Percentiles rank a stretch among this genome's conserved stretches.
Evolutionary conservation across 257 asterid species (phyloP).

Genomic region (Eustoma russellianum): DNA sequence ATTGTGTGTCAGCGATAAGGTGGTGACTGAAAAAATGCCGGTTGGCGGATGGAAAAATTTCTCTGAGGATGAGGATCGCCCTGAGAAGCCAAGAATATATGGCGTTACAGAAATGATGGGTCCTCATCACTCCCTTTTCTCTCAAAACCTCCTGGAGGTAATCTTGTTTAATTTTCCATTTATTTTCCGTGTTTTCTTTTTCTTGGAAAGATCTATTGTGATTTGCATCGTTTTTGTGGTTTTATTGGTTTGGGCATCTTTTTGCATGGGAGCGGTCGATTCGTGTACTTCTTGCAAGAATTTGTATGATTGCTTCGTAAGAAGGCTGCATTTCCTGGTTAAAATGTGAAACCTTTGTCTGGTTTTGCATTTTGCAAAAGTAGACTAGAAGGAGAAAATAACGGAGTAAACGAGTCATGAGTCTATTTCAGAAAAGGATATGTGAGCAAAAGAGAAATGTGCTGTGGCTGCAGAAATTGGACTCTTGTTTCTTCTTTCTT

Average conservation of each 20-base stretch:
- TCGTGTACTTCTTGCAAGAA: no score
- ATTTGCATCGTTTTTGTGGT: not conserved
- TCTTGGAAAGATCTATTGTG: not conserved
- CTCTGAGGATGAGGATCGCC: slow-evolving; percentile 88
- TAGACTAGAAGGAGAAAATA: no score
- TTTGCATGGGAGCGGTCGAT: not conserved
- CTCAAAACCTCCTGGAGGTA: slow-evolving; percentile 65
- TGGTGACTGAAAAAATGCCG: slow-evolving; percentile 31
- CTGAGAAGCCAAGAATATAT: slow-evolving; percentile 73
- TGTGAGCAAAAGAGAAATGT: no score
- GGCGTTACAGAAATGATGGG: slow-evolving; percentile 89
- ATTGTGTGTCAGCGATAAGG: not conserved
- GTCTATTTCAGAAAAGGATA: no score
- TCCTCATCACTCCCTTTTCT: slow-evolving; percentile 66
- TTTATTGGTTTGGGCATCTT: not conserved
- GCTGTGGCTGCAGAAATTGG: no score
- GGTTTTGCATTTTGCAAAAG: no score
- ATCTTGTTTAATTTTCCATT: not conserved
- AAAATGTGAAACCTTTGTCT: no score
- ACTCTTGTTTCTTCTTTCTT: no score
- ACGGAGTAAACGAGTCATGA: no score
- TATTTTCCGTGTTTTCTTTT: not conserved
- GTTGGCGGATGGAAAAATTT: slow-evolving; percentile 69
- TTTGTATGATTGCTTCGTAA: no score
- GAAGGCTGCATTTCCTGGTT: no score